phyloP scores from a whole-genome alignment of 139 green algal genomes.

The Chlamydomonas sp. region DNA sequence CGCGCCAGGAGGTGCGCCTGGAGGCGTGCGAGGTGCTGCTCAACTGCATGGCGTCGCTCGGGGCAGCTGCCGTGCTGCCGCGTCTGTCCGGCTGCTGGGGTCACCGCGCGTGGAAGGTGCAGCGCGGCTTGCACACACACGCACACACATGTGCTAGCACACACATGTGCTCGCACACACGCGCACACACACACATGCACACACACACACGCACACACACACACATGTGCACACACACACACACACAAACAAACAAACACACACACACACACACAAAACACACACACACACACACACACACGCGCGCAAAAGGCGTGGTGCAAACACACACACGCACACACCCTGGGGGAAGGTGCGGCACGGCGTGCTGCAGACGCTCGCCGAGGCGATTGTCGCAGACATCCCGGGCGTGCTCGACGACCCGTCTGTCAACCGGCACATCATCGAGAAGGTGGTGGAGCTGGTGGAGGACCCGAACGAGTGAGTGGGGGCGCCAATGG shows the following conservation, averaged over 20 bases:
- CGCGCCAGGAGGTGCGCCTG: constrained; percentile 35
- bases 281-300: too few species aligned
- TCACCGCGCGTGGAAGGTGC: too few species aligned
- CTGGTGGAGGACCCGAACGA: constrained; percentile 40
- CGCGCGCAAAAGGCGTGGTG: too few species aligned
- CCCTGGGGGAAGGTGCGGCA: constrained; percentile 50
- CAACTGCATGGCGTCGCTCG: constrained; percentile 15
- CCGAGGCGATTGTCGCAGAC: constrained; percentile 26
- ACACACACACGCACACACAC: too few species aligned
- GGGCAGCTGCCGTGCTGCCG: neutral
- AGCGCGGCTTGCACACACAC: too few species aligned
- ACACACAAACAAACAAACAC: too few species aligned
- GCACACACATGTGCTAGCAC: too few species aligned
- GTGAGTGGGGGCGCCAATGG: constrained; percentile 10
- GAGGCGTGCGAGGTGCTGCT: constrained; percentile 41
- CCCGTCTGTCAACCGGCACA: constrained; percentile 18
- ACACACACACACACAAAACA: too few species aligned
- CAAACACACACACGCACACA: constrained; percentile 36
- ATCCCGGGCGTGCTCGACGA: constrained; percentile 7
- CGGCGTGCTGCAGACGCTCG: constrained; percentile 43
- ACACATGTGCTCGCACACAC: too few species aligned
- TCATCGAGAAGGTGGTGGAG: constrained; percentile 33
- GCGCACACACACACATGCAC: too few species aligned
- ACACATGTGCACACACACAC: too few species aligned
- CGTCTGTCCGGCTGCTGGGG: too few species aligned